Evolutionary conservation across 768 basidiomycete genomes (phyloP).

Genomic region (Suillus tomentosus): DNA sequence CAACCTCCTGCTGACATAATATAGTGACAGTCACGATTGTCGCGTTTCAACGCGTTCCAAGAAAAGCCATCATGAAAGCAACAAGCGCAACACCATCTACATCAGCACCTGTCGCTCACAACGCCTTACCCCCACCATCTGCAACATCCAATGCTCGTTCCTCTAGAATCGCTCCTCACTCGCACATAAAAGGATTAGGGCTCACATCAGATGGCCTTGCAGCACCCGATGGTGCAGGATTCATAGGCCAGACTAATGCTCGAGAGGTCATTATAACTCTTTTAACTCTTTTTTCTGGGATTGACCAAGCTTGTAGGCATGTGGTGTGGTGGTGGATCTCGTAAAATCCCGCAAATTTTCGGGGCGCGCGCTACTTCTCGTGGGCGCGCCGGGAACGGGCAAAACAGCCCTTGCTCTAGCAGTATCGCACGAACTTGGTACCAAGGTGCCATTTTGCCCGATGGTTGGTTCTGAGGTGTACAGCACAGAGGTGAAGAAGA

Average conservation of each 20-base stretch:
- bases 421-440: conserved; percentile 90
- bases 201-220: conserved; percentile 84
- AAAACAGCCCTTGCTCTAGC: conserved; percentile 98
- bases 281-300: background rate
- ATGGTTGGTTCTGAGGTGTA: conserved; percentile 99
- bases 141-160: conserved; percentile 62
- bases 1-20: conserved; percentile 17
- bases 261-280: conserved; percentile 64
- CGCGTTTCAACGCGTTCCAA: conserved; percentile 2
- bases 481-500: conserved; percentile 97
- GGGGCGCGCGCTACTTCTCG: conserved; percentile 88
- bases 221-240: conserved; percentile 72
- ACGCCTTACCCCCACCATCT: conserved; percentile 70
- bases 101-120: conserved; percentile 65
- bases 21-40: conserved; percentile 9
- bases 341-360: conserved; percentile 92
- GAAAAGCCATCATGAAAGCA: conserved; percentile 33
- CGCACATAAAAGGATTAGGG: conserved; percentile 96
- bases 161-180: conserved; percentile 87
- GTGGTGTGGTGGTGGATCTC: conserved; percentile 87
- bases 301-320: conserved; percentile 56
- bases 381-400: conserved; percentile 95
- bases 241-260: conserved; percentile 87
- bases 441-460: conserved; percentile 96
- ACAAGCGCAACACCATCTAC: conserved; percentile 48